Evolutionary conservation across 805 yeast species (phyloP), one percentile per base, ranked within the genome.

Genomic region (Wickerhamomyces ciferrii): DNA sequence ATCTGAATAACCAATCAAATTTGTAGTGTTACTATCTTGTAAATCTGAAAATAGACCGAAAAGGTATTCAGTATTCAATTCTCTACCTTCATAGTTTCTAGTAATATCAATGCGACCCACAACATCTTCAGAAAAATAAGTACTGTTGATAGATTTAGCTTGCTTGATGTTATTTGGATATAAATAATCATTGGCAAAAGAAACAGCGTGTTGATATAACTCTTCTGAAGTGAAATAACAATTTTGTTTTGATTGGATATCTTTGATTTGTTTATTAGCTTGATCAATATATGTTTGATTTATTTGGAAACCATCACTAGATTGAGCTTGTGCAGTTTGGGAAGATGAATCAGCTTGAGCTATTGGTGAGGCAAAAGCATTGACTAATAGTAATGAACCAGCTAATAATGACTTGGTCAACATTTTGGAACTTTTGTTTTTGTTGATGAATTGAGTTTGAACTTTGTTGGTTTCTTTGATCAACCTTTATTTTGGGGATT

Each of bases 141-240:
- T 53, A 4, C 56, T 50, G 48, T 56, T 58, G 43, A 59, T 57
- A 7, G 46, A 29, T 5, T 41, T 35, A 8, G 59, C 57, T 46
- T 59, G 48, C 0, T 11, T 47, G 1, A 34, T 5, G 27, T 53
- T 49, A 39, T 44, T 43, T 37, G 59, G 58, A 31, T 46, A 52
- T 14, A 45, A 15, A 46, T 53, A 54, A 59, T 76, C 74, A 11
- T 43, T 41, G 13, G 41, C 46, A 27, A 44, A 41, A 21, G 27
- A 20, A 6, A 51, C 14, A 9, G 47, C 47, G 20, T 48, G 52
- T 36, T 46, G 39, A 39, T 42, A 45, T 3, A 51, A 43, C 11
- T 48, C 44, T 24, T 24, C 21, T 8, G 34, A 51, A n/a, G 48
- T 13, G 39, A 39, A 49, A 18, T 18, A 34, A 34, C 37, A 34